Base-by-base conservation (phyloP, 2,329 filamentous ascomycete genomes). In the Aspergillus sp. region DNA sequence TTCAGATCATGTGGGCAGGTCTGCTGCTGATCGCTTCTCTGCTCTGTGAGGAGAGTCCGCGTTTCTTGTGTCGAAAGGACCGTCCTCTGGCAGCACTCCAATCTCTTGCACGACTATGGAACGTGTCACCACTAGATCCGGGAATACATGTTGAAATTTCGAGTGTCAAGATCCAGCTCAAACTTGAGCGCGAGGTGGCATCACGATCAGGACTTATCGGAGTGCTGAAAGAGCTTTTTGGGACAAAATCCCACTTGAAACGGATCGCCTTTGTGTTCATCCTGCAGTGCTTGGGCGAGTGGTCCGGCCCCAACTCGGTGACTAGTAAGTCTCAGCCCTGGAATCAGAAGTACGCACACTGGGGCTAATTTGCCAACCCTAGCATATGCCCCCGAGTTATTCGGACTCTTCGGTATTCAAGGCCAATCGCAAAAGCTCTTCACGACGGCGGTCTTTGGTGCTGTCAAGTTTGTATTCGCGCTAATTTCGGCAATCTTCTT, bases 1-100 rank as follows among this genome's bases (percentile, higher is more conserved):
- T 91, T 62, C 89, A 92, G 71, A 80, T 92, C 72, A 90, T 91
- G 71, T 90, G 91, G 69, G 86, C 89, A 1, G 83, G 83, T 2
- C 75, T 91, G 62, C 89, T 91, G 67, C 82, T 89, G 69, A 67
- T 85, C 57, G 79, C 90, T 15, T 88, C 85, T 12, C 86, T 89
- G 68, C 83, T 89, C 70, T 83, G 87, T 65, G 81, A 79, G 59
- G 88, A 91, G 70, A 89, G 87, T 0, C 88, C 88, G 0, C 85
- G 88, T 5, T 90, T 82, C 76, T 81, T 91, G 9, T 80, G 89
- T 72, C 89, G 88, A 73, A 76, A 83, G 56, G 85, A 85, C n/a
- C 79, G 84, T 25, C 71, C 81, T 6, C 84, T 86, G 10, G 59
- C 67, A n/a, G 71, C 71, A 2, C 59, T 63, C 4, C 53, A 51